Evolutionary conservation across 371 early-diverging fungal genomes (phyloP), one percentile per base, ranked within the genome.

Genomic region (Mucor sp.): DNA sequence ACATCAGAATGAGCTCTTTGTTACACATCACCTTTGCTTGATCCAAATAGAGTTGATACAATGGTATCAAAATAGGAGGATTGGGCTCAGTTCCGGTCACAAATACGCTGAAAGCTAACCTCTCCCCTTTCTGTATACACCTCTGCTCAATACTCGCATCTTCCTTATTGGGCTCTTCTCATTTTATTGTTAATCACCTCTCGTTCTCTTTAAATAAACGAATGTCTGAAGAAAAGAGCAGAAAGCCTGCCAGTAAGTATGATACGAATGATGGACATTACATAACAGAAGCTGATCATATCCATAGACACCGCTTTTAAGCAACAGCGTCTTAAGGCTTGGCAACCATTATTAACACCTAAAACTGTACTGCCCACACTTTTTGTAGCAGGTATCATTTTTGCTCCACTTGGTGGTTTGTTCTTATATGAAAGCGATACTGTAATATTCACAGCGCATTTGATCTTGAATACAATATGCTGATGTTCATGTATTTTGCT

Each of bases 301-400:
- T 55, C 23, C 11, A 27, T 74, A 89, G 88, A 95, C 80, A 94
- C 94, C 48, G 94, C 96, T 7, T 95, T 95, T 76, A 94, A 93
- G 78, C 96, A 96, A 79, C 95, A 96, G 74, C 89, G 95, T 28
- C 87, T 96, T 69, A 92, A 91, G 76, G 93, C 96, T 21, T 96
- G 94, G 95, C 95, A 95, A 78, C 96, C 96, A 7, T 83, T 96
- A 19, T 83, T 96, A 53, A 96, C 95, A 19, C 96, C 96, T 41
- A 92, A 91, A 74, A 89, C 92, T 41, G 96, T 95, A 3, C 72
- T 95, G 15, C 95, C 95, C 1, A 89, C 92, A n/a, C 88, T 95
- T 60, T 94, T 95, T 76, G 77, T 89, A 28, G 85, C 94, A 37
- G 96, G 95, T 14, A 82, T 90, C 9, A 78, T 94, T 21, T 95